These are phyloP conservation scores for Turritis glabra DNA, from an alignment of 345 rosid genomes.

Conservation along the genomic window DNA sequence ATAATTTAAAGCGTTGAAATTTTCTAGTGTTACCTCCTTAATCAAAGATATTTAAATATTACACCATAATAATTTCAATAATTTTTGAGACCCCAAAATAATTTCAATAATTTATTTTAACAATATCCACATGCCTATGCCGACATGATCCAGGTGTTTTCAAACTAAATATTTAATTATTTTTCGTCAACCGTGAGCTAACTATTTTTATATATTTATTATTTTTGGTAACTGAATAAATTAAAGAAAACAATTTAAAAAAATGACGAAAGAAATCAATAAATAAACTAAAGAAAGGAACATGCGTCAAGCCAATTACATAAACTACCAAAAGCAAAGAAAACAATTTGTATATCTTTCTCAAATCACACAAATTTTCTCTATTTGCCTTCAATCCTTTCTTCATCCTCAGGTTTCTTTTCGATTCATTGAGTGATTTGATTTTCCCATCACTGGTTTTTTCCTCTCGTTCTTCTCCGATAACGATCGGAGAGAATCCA, in stretches of 20 bases:
- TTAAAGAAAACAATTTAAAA: not conserved
- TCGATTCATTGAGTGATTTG: not conserved
- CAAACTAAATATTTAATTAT: not conserved
- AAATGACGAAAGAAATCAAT: not conserved
- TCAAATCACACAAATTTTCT: constrained; percentile 13
- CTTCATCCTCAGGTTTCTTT: not conserved
- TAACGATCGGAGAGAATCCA: constrained; percentile 4
- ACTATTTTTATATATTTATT: not conserved
- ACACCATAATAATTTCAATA: not conserved
- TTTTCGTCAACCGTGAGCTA: not conserved
- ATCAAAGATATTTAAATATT: not conserved
- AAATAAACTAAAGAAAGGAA: not conserved
- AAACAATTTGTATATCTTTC: not conserved
- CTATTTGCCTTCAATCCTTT: not conserved
- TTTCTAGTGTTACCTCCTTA: not conserved
- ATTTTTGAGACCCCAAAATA: no score
- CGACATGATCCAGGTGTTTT: constrained; percentile 14
- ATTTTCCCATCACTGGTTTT: not conserved
- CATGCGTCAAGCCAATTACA: not conserved
- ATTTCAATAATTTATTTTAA: no score
- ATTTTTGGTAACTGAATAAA: not conserved
- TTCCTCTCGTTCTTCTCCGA: not conserved
- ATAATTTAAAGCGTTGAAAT: no score
- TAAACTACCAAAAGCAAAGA: not conserved
- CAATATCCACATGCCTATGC: not conserved